These are phyloP conservation scores for Jatropha podagrica DNA, from an alignment of 441 rosid genomes.

Conservation along the genomic window DNA sequence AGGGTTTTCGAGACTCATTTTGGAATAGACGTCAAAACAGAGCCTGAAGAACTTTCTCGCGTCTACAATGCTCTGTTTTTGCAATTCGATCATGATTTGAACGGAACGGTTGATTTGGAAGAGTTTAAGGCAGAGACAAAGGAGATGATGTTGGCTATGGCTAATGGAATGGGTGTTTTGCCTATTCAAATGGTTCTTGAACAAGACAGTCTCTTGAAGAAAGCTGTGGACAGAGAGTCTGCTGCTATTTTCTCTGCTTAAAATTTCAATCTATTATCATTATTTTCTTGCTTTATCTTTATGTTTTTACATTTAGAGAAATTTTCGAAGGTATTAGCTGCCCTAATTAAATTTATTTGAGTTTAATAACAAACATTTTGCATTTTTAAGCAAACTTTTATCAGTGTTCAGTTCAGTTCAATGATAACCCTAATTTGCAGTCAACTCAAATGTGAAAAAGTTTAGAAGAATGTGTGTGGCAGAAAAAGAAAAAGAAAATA, in stretches of 20 bases:
- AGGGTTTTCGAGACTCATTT: constrained; percentile 47
- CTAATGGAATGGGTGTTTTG: constrained; percentile 41
- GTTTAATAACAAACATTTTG: no score
- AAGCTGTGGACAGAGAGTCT: constrained; percentile 44
- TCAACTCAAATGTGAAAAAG: no score
- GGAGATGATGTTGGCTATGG: constrained; percentile 52
- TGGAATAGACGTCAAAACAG: constrained; percentile 37
- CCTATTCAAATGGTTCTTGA: constrained; percentile 47
- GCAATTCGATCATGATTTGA: constrained; percentile 44
- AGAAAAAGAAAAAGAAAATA: no score
- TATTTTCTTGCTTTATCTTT: no score
- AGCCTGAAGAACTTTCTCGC: constrained; percentile 30
- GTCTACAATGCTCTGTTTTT: constrained; percentile 35
- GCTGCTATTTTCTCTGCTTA: constrained; percentile 19
- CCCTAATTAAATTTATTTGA: no score
- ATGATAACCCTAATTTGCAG: no score
- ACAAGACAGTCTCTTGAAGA: constrained; percentile 43
- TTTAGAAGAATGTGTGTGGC: no score
- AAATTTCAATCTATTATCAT: no score
- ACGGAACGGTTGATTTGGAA: constrained; percentile 42
- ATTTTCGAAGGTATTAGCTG: no score
- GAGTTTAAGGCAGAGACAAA: constrained; percentile 48
- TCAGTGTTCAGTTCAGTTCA: no score
- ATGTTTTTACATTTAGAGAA: no score
- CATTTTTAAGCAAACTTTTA: no score